phyloP scores from a whole-genome alignment of 2,329 filamentous ascomycete species.

The Nemania abortiva region DNA sequence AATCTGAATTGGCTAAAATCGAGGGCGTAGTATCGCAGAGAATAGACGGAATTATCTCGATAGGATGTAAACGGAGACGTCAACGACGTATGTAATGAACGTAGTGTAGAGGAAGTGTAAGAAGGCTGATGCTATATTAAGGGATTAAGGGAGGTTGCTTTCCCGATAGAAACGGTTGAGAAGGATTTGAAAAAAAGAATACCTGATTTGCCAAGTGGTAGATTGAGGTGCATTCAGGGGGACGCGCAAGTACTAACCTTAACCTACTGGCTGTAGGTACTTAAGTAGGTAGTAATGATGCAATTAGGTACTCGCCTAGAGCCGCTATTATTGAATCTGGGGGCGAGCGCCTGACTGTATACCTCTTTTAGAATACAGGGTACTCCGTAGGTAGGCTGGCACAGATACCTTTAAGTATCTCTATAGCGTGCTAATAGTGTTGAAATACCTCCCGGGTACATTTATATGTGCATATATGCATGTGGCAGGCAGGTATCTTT shows the following conservation, averaged over 20 bases:
- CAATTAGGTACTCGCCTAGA: slow-evolving; percentile 5
- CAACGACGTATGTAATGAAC: slow-evolving; percentile 25
- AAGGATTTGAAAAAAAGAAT: neutral
- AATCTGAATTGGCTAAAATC: slow-evolving; percentile 26
- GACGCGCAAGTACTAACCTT: slow-evolving; percentile 1
- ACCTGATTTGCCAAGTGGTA: neutral
- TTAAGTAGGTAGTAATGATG: neutral
- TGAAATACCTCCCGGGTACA: too few species aligned
- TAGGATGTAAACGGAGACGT: slow-evolving; percentile 9
- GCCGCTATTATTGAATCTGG: neutral
- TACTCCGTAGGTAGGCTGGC: too few species aligned
- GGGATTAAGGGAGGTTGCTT: neutral
- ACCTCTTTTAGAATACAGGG: too few species aligned
- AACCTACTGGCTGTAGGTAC: neutral
- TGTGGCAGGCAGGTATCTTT: too few species aligned
- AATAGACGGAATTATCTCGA: neutral
- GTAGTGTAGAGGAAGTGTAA: slow-evolving; percentile 13
- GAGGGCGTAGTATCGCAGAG: neutral
- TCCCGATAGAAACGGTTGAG: neutral
- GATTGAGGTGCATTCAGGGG: neutral
- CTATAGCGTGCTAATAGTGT: too few species aligned
- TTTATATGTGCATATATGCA: too few species aligned
- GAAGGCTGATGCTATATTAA: slow-evolving; percentile 23
- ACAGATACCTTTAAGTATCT: too few species aligned
- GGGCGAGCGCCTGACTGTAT: neutral